These are phyloP conservation scores for Ceratocystis harringtonii DNA, from an alignment of 2,329 filamentous ascomycete genomes.

Conservation along the genomic window DNA sequence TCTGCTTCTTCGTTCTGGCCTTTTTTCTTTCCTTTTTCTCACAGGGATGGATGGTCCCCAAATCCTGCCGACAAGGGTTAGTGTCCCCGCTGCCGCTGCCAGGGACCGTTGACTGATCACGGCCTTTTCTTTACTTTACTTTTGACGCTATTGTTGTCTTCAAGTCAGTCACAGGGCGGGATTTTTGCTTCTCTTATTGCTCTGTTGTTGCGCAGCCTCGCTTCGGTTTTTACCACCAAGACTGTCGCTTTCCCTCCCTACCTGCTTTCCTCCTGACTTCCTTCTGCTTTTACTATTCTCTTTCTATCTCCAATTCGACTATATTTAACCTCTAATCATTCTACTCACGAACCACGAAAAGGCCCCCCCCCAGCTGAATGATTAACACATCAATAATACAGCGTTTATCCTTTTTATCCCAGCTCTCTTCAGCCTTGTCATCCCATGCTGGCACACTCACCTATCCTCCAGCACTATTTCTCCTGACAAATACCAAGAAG, in stretches of 20 bases:
- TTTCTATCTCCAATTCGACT: neutral
- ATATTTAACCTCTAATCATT: neutral
- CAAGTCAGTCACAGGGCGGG: neutral
- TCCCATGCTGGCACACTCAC: neutral
- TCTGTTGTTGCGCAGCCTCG: neutral
- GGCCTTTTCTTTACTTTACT: neutral
- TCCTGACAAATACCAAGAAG: neutral
- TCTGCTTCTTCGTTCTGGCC: neutral
- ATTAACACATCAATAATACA: neutral
- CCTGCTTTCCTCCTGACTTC: neutral
- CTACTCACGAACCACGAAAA: neutral
- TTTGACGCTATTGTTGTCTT: neutral
- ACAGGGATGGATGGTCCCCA: conserved; percentile 1
- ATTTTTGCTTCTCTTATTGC: neutral
- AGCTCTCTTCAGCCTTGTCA: conserved; percentile 1
- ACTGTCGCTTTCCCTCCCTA: neutral
- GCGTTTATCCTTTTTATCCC: neutral
- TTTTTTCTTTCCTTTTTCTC: neutral
- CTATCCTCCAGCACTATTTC: neutral
- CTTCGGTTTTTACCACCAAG: neutral
- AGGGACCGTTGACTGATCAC: conserved; percentile 12
- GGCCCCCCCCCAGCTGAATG: neutral
- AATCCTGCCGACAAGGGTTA: conserved; percentile 12
- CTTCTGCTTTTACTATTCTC: neutral
- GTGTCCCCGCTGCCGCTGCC: conserved; percentile 13